Evolutionary conservation across 139 green algal genomes (phyloP), one percentile per base, ranked within the genome.

Genomic region (Chlamydomonas urium): DNA sequence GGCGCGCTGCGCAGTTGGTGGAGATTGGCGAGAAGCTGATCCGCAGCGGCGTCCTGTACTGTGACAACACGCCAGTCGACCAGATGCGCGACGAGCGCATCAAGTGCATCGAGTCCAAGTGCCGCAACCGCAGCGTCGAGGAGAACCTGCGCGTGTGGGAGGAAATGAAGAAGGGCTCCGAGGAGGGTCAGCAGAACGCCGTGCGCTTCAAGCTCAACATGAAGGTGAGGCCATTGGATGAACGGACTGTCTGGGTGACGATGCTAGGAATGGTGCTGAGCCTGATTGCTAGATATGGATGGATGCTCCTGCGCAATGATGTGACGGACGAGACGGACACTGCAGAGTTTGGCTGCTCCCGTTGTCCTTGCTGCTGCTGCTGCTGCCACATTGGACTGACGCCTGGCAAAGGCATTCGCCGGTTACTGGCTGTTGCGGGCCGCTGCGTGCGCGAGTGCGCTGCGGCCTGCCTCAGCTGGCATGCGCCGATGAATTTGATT

Each of bases 161-260:
- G 73, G 90, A 98, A 81, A 99, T 99, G 95, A 78, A 90, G 73
- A 74, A 62, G n/a, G 95, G 87, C 58, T 89, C 24, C 6, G 83
- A 90, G 42, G 76, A 80, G 33, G 94, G 95, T 19, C 59, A 85
- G 8, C 45, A 68, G 45, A 93, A 91, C 78, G 95, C 88, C 76
- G 80, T 98, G 79, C 85, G 96, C 32, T 90, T 97, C 68, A 97
- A 97, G 82, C 85, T 98, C 61, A 88, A 98, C 81, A 98, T 98
- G 94, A 75, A 82, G 79, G 79, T 83, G 38, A n/a, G n/a, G n/a
- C n/a, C n/a, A n/a, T n/a, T n/a, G n/a, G n/a, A n/a, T n/a, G n/a
- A n/a, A n/a, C n/a, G n/a, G n/a, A n/a, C n/a, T n/a, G n/a, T n/a
- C n/a, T n/a, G n/a, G n/a, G n/a, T n/a, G n/a, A n/a, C n/a, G n/a